Conservation (phyloP, 106 monocot species). For the Dendrobium chrysotoxum region DNA sequence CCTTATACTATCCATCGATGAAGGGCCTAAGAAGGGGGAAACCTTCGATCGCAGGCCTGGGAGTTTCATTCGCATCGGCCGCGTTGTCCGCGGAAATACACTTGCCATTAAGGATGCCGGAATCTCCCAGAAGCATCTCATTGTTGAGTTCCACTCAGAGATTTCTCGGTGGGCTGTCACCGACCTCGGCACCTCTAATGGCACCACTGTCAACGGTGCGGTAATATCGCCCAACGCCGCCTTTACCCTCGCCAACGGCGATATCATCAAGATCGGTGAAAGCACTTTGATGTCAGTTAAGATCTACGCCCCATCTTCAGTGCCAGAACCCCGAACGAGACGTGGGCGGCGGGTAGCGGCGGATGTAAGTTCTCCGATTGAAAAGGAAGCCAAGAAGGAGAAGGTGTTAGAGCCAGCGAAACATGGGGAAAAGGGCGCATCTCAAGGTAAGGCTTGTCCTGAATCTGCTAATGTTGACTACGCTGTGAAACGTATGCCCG, state of each 20-base stretch:
- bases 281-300: slow-evolving; percentile 30
- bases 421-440: neutral
- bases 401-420: neutral
- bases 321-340: neutral
- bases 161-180: slow-evolving; percentile 45
- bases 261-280: slow-evolving; percentile 66
- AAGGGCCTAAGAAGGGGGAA: slow-evolving; percentile 56
- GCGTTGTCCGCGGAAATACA: slow-evolving; percentile 71
- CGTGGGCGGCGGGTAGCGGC: neutral
- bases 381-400: neutral
- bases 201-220: slow-evolving; percentile 59
- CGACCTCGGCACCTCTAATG: slow-evolving; percentile 79
- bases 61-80: slow-evolving; percentile 44
- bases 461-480: neutral
- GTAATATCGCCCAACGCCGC: slow-evolving; percentile 28
- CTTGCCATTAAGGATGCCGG: slow-evolving; percentile 72
- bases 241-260: slow-evolving; percentile 34
- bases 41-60: slow-evolving; percentile 35
- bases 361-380: neutral
- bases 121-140: slow-evolving; percentile 73
- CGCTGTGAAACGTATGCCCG: neutral
- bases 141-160: slow-evolving; percentile 27
- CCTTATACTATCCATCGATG: slow-evolving; percentile 34
- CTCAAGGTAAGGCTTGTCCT: neutral
- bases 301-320: slow-evolving; percentile 12